phyloP scores from a whole-genome alignment of 805 yeast genomes.

The Clavispora fructus region DNA sequence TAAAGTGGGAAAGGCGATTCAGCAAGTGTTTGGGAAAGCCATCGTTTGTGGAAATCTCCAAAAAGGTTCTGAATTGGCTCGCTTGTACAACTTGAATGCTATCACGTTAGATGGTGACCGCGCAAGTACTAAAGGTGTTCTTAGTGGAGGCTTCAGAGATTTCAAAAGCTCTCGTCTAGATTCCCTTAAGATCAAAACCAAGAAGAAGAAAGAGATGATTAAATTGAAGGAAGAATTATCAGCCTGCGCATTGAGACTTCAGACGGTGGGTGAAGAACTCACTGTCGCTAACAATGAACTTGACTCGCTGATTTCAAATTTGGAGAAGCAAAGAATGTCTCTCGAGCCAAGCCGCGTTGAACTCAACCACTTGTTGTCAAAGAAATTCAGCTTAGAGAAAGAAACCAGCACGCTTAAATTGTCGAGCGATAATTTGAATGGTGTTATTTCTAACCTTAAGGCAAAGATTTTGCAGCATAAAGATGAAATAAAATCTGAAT shows the following conservation, averaged over 20 bases:
- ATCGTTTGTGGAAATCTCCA: slow-evolving; percentile 69
- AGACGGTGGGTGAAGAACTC: slow-evolving; percentile 45
- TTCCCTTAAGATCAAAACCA: slow-evolving; percentile 52
- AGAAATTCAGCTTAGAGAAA: slow-evolving; percentile 40
- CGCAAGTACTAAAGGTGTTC: slow-evolving; percentile 75
- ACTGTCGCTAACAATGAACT: slow-evolving; percentile 45
- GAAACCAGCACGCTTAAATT: slow-evolving; percentile 31
- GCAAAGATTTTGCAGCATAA: slow-evolving; percentile 39
- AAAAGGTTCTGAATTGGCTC: slow-evolving; percentile 64
- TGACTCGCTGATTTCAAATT: slow-evolving; percentile 26
- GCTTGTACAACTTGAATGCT: slow-evolving; percentile 56
- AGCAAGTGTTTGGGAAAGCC: slow-evolving; percentile 76
- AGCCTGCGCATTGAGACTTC: slow-evolving; percentile 33
- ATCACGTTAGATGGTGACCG: slow-evolving; percentile 92
- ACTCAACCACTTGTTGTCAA: slow-evolving; percentile 36
- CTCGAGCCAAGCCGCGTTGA: slow-evolving; percentile 42
- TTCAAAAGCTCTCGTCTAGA: slow-evolving; percentile 64
- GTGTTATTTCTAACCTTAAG: slow-evolving; percentile 3
- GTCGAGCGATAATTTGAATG: slow-evolving; percentile 28
- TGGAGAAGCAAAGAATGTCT: slow-evolving; percentile 40
- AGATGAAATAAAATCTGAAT: slow-evolving; percentile 49
- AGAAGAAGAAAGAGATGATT: slow-evolving; percentile 42
- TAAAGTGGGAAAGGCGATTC: slow-evolving; percentile 58
- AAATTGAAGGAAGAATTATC: slow-evolving; percentile 30
- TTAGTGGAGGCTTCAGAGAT: slow-evolving; percentile 86